Evolutionary conservation across 2,329 filamentous ascomycete genomes (phyloP).

Genomic region (Colletotrichum agaves): DNA sequence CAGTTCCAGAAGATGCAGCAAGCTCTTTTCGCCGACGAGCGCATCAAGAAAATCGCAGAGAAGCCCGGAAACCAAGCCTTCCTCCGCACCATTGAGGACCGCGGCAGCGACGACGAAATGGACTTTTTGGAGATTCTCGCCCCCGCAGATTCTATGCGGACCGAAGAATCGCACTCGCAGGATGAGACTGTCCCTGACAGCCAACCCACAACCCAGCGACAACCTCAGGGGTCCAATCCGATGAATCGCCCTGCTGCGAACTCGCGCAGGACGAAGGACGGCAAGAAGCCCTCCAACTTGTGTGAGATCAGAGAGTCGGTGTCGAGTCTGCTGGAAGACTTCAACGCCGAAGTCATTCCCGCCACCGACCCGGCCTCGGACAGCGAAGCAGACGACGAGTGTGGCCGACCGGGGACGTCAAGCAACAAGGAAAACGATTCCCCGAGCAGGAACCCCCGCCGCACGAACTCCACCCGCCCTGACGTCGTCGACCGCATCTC

Average conservation of each 20-base stretch:
- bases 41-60: constrained; percentile 88
- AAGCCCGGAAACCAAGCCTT: constrained; percentile 93
- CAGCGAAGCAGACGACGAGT: constrained; percentile 61
- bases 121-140: constrained; percentile 72
- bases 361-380: constrained; percentile 61
- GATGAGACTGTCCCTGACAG: constrained; percentile 60
- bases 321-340: constrained; percentile 83
- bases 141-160: constrained; percentile 36
- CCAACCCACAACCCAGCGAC: constrained; percentile 52
- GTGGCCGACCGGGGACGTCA: constrained; percentile 46
- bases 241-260: constrained; percentile 66
- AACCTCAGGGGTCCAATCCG: constrained; percentile 49
- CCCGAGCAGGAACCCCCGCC: constrained; percentile 47
- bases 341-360: constrained; percentile 59
- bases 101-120: constrained; percentile 78
- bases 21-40: constrained; percentile 87
- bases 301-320: constrained; percentile 86
- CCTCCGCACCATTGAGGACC: constrained; percentile 88
- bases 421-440: constrained; percentile 62
- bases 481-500: constrained; percentile 78
- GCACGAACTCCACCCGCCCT: constrained; percentile 45
- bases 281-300: constrained; percentile 77
- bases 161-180: constrained; percentile 52
- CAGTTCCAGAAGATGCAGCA: constrained; percentile 94
- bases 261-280: constrained; percentile 69